These are phyloP conservation scores for Lasiosphaeriaceae sp. DNA, from an alignment of 495 filamentous ascomycete genomes.

Conservation along the genomic window DNA sequence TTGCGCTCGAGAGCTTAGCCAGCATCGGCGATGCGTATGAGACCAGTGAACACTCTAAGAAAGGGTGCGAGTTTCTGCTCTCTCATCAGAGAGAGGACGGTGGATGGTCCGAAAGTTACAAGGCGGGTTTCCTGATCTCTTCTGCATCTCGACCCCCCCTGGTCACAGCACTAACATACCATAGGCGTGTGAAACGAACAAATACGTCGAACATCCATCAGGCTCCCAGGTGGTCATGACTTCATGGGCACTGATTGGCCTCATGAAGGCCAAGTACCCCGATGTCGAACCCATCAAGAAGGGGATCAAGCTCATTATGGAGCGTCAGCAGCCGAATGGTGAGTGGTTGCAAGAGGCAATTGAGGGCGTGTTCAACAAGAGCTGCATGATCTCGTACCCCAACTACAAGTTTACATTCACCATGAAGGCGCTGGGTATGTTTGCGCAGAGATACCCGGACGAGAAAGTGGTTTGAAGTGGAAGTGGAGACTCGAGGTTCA, in stretches of 20 bases:
- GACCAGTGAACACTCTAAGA: slow-evolving; percentile 64
- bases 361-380: slow-evolving; percentile 98
- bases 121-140: slow-evolving; percentile 48
- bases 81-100: slow-evolving; percentile 80
- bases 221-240: slow-evolving; percentile 90
- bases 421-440: slow-evolving; percentile 90
- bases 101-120: slow-evolving; percentile 95
- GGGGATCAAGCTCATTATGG: slow-evolving; percentile 79
- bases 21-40: slow-evolving; percentile 77
- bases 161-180: slow-evolving; percentile 13
- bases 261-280: slow-evolving; percentile 84
- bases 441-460: slow-evolving; percentile 70
- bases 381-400: slow-evolving; percentile 98
- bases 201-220: slow-evolving; percentile 46
- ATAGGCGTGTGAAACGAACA: slow-evolving; percentile 52
- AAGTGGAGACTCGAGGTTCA: too few relatives aligned
- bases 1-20: slow-evolving; percentile 81
- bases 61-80: slow-evolving; percentile 81
- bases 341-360: slow-evolving; percentile 96
- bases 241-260: slow-evolving; percentile 79
- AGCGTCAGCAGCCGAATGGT: slow-evolving; percentile 77
- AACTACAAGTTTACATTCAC: slow-evolving; percentile 99
- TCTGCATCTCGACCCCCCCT: not conserved
- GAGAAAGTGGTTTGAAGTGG: slow-evolving; percentile 39
- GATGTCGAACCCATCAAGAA: slow-evolving; percentile 65